Conservation (phyloP, 2,329 filamentous ascomycete genomes). For the Leptographium radiaticola region DNA sequence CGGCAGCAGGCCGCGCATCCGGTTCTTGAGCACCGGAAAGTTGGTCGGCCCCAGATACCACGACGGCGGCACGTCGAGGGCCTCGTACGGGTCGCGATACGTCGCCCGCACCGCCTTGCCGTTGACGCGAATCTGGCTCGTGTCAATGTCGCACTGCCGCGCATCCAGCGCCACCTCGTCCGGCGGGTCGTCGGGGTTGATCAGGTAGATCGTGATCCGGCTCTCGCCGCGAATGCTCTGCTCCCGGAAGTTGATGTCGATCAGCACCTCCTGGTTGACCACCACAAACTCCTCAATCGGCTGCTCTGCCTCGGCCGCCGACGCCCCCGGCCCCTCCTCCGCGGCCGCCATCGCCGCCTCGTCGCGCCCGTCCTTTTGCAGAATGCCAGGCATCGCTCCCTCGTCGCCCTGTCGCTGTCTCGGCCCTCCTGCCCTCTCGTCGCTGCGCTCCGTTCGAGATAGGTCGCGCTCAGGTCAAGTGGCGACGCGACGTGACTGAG, state of each 20-base stretch:
- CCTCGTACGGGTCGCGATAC: constrained; percentile 54
- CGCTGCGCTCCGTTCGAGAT: too few relatives aligned
- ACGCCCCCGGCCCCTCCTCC: constrained; percentile 2
- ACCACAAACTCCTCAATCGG: constrained; percentile 33
- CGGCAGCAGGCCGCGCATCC: constrained; percentile 40
- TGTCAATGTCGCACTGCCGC: constrained; percentile 46
- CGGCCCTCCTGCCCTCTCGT: too few relatives aligned
- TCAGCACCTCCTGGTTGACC: constrained; percentile 72
- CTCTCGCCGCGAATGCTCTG: constrained; percentile 65
- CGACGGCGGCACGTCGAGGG: constrained; percentile 44
- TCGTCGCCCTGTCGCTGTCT: too few relatives aligned
- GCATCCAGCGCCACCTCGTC: constrained; percentile 47
- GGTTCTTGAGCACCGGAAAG: constrained; percentile 61
- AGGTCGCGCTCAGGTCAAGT: neutral
- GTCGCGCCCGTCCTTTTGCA: constrained; percentile 9
- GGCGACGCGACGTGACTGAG: constrained; percentile 1
- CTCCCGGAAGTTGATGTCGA: constrained; percentile 77
- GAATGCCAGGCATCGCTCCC: constrained; percentile 14
- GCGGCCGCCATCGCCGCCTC: neutral
- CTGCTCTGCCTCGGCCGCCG: constrained; percentile 2
- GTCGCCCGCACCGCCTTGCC: constrained; percentile 29
- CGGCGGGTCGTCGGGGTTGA: constrained; percentile 39
- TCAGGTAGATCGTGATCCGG: constrained; percentile 63
- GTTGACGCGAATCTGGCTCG: constrained; percentile 38
- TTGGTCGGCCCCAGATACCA: constrained; percentile 58